Evolutionary conservation across 495 filamentous ascomycete genomes (phyloP), one percentile per base, ranked within the genome.

Genomic region (Neurospora pannonica): DNA sequence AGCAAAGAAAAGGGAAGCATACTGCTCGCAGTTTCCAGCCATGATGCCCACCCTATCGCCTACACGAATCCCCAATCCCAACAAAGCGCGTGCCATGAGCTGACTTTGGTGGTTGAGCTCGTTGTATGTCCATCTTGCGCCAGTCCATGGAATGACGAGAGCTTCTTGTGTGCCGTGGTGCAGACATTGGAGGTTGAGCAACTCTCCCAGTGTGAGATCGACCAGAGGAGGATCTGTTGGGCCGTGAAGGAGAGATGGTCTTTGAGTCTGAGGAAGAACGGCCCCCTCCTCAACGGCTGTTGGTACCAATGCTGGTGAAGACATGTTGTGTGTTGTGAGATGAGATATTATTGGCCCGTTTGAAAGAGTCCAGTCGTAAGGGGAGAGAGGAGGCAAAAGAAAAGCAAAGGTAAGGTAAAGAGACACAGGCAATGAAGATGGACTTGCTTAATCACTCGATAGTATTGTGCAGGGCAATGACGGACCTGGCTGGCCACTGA

Each of bases 1-100:
- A 1, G 89, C 90, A 74, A 93, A 93, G 82, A 93, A 91, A 21
- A 92, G 84, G 0, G 89, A 85, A 39, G 89, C 89, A 76, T 91
- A 93, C 79, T 90, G 88, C 76, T 91, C 90, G 78, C 90, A 92
- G 78, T 93, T 92, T 4, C 90, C 90, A 2, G 90, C 89, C 89
- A 92, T 91, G 70, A 93, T 88, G 39, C 89, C 91, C 24, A 93
- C 83, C 3, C 90, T 86, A 78, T 92, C 90, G 15, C 90, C 90
- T 39, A 87, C 87, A 34, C 87, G 83, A 19, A 92, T 87, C 0
- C 90, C 90, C 77, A 88, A 84, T 17, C 85, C 85, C 21, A 91
- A 77, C 76, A 92, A 78, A 6, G 88, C 88, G 72, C 84, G 85
- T 24, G 90, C 89, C 54, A 92, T 75, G 42, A 87, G 83, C 36